Base-by-base conservation (phyloP, 805 yeast genomes). In the Kodamaea sagamina region DNA sequence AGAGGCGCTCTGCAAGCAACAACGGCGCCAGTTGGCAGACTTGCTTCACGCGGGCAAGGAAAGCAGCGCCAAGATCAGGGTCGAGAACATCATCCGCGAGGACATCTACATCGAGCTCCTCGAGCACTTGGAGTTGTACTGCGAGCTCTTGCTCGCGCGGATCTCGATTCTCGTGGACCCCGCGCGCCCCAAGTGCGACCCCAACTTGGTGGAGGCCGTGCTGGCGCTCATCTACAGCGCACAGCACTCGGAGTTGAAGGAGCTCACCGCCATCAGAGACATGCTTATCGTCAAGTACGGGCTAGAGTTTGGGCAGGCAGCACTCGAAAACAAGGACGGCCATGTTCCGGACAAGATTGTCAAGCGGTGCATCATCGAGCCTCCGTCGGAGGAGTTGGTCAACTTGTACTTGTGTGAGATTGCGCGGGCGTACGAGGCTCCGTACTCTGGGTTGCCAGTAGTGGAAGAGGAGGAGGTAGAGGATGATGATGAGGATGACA, bases 81-180 rank as follows among this genome's bases (percentile, higher is more conserved):
- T 87, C 3, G 97, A 89, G 59, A 85, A 86, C 53, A 78, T 89
- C 44, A 86, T 89, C 24, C 74, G 90, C 26, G 92, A 87, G 51
- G 97, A 89, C 57, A 78, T 86, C 24, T 79, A 82, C 54, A 78
- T 86, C 16, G 96, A 89, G 63, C 67, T 89, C 17, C 66, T 89
- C 41, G 96, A 89, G 60, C 78, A 79, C 36, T 62, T 89, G 36
- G 96, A 89, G 62, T 67, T 89, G 13, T 87, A 87, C 59, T 84
- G 96, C 56, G 96, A 89, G 62, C 67, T 89, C 3, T 60, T 87
- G 15, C 72, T 85, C 37, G 96, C 96, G 0, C 71, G 97, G 44
- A 76, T 85, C 9, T 75, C 82, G 11, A 68, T 87, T 16, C 57
- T 89, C 19, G 76, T 76, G 17, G 78, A 71, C 36, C 57, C 62